Conservation (phyloP, 2,329 filamentous ascomycete genomes). For the Neofusicoccum sp. region DNA sequence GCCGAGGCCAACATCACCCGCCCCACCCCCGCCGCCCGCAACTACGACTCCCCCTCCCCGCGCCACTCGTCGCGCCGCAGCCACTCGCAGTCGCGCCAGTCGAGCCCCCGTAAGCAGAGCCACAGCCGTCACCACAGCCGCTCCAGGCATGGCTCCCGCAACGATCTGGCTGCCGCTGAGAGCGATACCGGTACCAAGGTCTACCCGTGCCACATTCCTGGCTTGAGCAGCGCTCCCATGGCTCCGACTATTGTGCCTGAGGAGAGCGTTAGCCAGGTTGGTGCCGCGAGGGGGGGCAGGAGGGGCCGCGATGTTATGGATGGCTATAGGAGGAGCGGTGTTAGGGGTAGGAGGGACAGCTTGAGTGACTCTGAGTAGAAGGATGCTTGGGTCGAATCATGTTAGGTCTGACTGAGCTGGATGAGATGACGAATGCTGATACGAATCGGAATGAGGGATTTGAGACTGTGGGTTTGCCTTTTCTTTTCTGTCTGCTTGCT, state of each 20-base stretch:
- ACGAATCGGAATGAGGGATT: background rate
- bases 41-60: conserved; percentile 23
- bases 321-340: conserved; percentile 45
- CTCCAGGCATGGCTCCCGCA: conserved; percentile 33
- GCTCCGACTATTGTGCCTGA: conserved; percentile 38
- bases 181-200: conserved; percentile 54
- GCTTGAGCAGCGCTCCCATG: conserved; percentile 40
- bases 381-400: background rate
- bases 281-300: conserved; percentile 30
- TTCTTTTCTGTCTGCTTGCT: background rate
- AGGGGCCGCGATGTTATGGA: conserved; percentile 45
- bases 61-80: conserved; percentile 29
- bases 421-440: too few relatives aligned
- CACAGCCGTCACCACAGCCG: conserved; percentile 27
- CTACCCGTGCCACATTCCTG: conserved; percentile 61
- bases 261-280: conserved; percentile 45
- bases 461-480: background rate
- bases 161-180: conserved; percentile 35
- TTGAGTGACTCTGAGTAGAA: conserved; percentile 47
- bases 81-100: conserved; percentile 30
- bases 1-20: conserved; percentile 29
- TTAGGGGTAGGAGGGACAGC: conserved; percentile 52
- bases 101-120: conserved; percentile 37
- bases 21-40: conserved; percentile 27
- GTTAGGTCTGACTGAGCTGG: too few relatives aligned